A percentile compares a stretch with the other conserved stretches of the same genome.
These are phyloP conservation scores for Nemania abortiva DNA, from an alignment of 2,329 filamentous ascomycete genomes.

Conservation along the genomic window DNA sequence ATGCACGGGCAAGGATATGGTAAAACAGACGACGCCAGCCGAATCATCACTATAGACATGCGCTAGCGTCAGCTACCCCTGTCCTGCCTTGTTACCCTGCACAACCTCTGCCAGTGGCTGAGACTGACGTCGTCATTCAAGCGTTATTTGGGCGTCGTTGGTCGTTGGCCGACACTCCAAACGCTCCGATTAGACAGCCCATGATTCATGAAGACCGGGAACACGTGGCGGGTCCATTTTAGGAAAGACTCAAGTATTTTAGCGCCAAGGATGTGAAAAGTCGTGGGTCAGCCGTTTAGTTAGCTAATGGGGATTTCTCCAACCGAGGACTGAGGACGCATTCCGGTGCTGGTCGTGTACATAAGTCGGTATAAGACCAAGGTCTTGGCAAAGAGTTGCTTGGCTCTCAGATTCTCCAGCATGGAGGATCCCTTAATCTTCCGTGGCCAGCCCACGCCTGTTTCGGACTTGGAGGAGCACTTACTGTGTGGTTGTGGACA, in stretches of 20 bases:
- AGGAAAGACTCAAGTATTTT: neutral
- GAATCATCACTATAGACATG: neutral
- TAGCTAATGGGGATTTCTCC: neutral
- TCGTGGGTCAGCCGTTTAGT: neutral
- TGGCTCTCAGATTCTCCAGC: slow-evolving; percentile 13
- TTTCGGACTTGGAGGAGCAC: slow-evolving; percentile 6
- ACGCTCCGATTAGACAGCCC: slow-evolving; percentile 6
- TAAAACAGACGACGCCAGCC: slow-evolving; percentile 1
- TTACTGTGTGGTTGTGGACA: slow-evolving; percentile 9
- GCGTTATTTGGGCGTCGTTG: neutral
- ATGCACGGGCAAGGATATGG: slow-evolving; percentile 5
- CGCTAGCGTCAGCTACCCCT: neutral
- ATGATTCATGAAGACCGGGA: slow-evolving; percentile 28
- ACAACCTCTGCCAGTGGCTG: slow-evolving; percentile 20
- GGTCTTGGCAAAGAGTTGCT: slow-evolving; percentile 24
- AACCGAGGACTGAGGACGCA: slow-evolving; percentile 13
- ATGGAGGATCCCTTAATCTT: slow-evolving; percentile 17
- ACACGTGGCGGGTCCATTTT: slow-evolving; percentile 20
- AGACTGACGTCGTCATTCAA: neutral
- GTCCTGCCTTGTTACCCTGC: neutral
- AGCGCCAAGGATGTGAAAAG: neutral
- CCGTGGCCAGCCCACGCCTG: neutral
- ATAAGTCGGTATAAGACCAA: slow-evolving; percentile 9
- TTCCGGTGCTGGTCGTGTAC: slow-evolving; percentile 1
- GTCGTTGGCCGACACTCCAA: too few relatives aligned